These are phyloP conservation scores for Epithele typhae DNA, from an alignment of 768 basidiomycete genomes.

Conservation along the genomic window DNA sequence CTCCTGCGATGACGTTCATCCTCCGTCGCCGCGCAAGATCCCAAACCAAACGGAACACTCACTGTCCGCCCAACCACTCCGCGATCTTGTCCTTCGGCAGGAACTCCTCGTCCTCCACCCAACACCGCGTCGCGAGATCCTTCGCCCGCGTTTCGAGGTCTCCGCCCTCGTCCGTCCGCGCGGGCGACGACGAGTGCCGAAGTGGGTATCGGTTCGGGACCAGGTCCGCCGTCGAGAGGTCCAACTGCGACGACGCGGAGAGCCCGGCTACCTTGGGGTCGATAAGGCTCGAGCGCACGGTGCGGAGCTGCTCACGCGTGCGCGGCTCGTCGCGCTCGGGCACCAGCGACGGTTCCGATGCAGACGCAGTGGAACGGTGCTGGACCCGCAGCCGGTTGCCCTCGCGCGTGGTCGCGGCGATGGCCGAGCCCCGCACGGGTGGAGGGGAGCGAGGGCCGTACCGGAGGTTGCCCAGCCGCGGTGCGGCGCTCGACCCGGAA, in stretches of 20 bases:
- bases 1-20: constrained; percentile 43
- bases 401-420: constrained; percentile 33
- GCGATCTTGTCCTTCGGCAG: constrained; percentile 89
- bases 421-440: constrained; percentile 18
- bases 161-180: constrained; percentile 43
- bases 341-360: constrained; percentile 79
- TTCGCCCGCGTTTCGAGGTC: constrained; percentile 64
- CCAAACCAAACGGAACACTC: constrained; percentile 33
- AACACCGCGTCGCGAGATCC: constrained; percentile 73
- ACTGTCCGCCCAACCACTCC: constrained; percentile 94
- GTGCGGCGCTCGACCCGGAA: constrained; percentile 16
- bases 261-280: constrained; percentile 20
- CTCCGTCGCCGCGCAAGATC: background rate
- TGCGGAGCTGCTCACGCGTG: constrained; percentile 37
- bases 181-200: constrained; percentile 37
- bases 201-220: constrained; percentile 37
- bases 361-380: constrained; percentile 70
- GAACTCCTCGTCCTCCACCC: constrained; percentile 83
- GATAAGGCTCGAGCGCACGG: constrained; percentile 8
- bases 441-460: constrained; percentile 20
- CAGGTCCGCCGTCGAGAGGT: constrained; percentile 53
- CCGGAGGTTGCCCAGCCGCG: constrained; percentile 16
- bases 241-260: constrained; percentile 44
- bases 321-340: constrained; percentile 47
- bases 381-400: constrained; percentile 51